phyloP scores from a whole-genome alignment of 1,284 basidiomycete species.

The Abortiporus biennis region DNA sequence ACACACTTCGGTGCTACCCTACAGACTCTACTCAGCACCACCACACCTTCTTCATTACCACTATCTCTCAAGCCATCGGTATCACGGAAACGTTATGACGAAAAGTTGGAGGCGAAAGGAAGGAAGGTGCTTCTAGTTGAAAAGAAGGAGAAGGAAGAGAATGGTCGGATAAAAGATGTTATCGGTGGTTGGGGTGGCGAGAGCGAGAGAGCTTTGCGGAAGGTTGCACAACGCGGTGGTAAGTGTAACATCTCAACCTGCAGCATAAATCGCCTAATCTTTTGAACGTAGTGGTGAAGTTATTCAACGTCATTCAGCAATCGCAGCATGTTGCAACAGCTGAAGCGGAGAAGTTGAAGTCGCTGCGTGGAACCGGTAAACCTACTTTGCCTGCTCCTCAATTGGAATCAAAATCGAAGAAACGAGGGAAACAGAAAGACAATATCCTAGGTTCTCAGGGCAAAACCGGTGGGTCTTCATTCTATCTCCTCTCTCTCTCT shows the following conservation, averaged over 20 bases:
- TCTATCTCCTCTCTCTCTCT: neutral
- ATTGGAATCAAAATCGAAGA: slow-evolving; percentile 38
- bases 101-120: slow-evolving; percentile 65
- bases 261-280: neutral
- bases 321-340: slow-evolving; percentile 52
- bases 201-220: slow-evolving; percentile 66
- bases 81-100: slow-evolving; percentile 59
- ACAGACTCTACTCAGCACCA: slow-evolving; percentile 60
- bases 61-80: slow-evolving; percentile 74
- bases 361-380: slow-evolving; percentile 63
- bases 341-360: slow-evolving; percentile 51
- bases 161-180: slow-evolving; percentile 62
- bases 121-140: slow-evolving; percentile 64
- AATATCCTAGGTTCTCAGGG: slow-evolving; percentile 40
- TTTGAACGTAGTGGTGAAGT: slow-evolving; percentile 61
- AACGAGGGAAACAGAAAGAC: slow-evolving; percentile 48
- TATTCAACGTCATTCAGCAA: slow-evolving; percentile 80
- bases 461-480: slow-evolving; percentile 45
- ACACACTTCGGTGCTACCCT: slow-evolving; percentile 68
- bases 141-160: slow-evolving; percentile 73
- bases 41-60: slow-evolving; percentile 58
- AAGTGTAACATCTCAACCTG: slow-evolving; percentile 16
- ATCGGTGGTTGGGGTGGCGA: slow-evolving; percentile 83
- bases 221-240: slow-evolving; percentile 82
- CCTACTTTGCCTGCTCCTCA: slow-evolving; percentile 62